A percentile compares a stretch with the other conserved stretches of the same genome.
Conservation (phyloP, 1,284 basidiomycete species). For the Sanghuangporus sanghuang region DNA sequence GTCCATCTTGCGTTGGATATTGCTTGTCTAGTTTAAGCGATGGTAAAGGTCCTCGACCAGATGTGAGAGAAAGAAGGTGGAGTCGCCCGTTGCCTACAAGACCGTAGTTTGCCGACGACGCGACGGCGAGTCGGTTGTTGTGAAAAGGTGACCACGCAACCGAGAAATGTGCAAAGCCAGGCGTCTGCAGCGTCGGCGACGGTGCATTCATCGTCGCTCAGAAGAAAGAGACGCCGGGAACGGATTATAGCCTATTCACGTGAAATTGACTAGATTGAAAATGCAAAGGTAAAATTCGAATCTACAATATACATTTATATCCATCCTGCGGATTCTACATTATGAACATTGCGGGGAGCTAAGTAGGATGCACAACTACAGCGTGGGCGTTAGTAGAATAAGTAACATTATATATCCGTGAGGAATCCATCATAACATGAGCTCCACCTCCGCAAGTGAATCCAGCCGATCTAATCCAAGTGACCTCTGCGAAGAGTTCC, state of each 20-base stretch:
- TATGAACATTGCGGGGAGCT: not conserved
- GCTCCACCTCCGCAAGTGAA: not conserved
- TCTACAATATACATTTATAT: not conserved
- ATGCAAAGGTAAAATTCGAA: not conserved
- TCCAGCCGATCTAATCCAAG: not conserved
- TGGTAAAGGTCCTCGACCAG: constrained; percentile 40
- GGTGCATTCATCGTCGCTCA: constrained; percentile 14
- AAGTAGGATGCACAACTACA: not conserved
- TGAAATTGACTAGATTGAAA: not conserved
- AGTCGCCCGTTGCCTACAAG: constrained; percentile 91
- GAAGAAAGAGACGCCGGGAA: not conserved
- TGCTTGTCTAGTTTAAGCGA: constrained; percentile 58
- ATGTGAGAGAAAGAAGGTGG: constrained; percentile 57
- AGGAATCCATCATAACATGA: not conserved
- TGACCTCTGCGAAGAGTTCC: not conserved
- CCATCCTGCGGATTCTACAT: not conserved
- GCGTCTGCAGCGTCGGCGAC: constrained; percentile 49
- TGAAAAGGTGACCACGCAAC: constrained; percentile 93
- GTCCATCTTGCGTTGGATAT: constrained; percentile 91
- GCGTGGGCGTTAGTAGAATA: not conserved
- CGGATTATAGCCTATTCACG: not conserved
- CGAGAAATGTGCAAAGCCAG: constrained; percentile 85
- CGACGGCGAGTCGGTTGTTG: constrained; percentile 75
- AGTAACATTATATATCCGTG: not conserved
- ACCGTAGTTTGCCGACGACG: constrained; percentile 92